phyloP scores from a whole-genome alignment of 164 flowering plant genomes.

The Magnolia officinalis region DNA sequence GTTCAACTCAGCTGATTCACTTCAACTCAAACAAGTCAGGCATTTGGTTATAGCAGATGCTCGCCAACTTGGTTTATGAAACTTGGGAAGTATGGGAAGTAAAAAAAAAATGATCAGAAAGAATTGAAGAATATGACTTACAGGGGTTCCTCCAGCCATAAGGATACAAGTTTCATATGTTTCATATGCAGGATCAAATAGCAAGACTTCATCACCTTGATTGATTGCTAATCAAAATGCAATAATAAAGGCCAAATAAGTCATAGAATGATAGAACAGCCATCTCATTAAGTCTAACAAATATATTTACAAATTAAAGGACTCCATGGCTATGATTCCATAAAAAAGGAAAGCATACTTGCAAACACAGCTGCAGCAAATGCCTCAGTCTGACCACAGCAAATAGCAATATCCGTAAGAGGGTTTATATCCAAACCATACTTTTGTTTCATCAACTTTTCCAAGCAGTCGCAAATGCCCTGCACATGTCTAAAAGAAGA shows the following conservation, averaged over 20 bases:
- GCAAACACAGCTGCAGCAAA: conserved; percentile 79
- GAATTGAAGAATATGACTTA: conserved; percentile 26
- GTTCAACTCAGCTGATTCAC: background rate
- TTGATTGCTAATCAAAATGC: conserved; percentile 41
- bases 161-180: conserved; percentile 65
- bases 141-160: conserved; percentile 83
- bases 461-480: conserved; percentile 63
- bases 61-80: background rate
- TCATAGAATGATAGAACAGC: background rate
- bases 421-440: conserved; percentile 62
- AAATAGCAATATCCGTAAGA: conserved; percentile 55
- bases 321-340: background rate
- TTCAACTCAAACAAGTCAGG: background rate
- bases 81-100: background rate
- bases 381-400: conserved; percentile 88
- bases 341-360: conserved; percentile 26
- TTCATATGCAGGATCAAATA: conserved; percentile 77
- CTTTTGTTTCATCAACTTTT: conserved; percentile 39
- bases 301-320: background rate
- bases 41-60: background rate
- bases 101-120: background rate
- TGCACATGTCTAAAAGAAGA: conserved; percentile 59
- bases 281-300: background rate
- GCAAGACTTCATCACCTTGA: conserved; percentile 73
- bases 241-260: background rate